Conservation (phyloP, 768 basidiomycete genomes). For the Tylopilus sp. region DNA sequence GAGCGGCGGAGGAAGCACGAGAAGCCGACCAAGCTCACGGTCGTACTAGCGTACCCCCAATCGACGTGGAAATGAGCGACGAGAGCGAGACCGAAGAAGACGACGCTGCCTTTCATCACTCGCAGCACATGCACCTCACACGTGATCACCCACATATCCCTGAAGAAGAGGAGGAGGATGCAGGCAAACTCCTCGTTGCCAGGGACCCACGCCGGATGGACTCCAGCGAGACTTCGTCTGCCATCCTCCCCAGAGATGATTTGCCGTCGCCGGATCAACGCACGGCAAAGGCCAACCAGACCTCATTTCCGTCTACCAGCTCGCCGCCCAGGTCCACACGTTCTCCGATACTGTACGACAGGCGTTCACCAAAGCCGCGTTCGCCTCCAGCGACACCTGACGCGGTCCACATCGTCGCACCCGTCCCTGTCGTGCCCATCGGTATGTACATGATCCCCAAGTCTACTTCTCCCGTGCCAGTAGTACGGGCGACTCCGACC, state of each 20-base stretch:
- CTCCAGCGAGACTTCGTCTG: slow-evolving; percentile 34
- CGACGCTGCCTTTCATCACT: slow-evolving; percentile 36
- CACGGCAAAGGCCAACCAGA: slow-evolving; percentile 16
- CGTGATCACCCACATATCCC: slow-evolving; percentile 58
- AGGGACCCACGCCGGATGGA: slow-evolving; percentile 18
- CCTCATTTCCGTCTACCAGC: slow-evolving; percentile 12
- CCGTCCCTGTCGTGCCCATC: slow-evolving; percentile 23
- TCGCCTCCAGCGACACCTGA: slow-evolving; percentile 29
- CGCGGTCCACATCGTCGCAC: slow-evolving; percentile 20
- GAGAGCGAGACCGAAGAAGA: slow-evolving; percentile 72
- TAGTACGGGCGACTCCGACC: slow-evolving; percentile 21
- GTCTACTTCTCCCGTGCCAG: slow-evolving; percentile 21
- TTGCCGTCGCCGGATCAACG: slow-evolving; percentile 8
- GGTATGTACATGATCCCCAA: slow-evolving; percentile 18
- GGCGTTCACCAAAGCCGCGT: slow-evolving; percentile 20
- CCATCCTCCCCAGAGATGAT: slow-evolving; percentile 25
- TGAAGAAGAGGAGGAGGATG: slow-evolving; percentile 67
- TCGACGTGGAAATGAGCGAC: slow-evolving; percentile 73
- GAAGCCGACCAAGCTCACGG: slow-evolving; percentile 48
- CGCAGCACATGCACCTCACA: slow-evolving; percentile 36
- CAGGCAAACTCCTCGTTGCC: slow-evolving; percentile 23
- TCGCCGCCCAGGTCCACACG: slow-evolving; percentile 17
- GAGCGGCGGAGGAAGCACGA: slow-evolving; percentile 41
- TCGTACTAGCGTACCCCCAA: slow-evolving; percentile 52
- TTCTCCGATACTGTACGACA: slow-evolving; percentile 17